These are phyloP conservation scores for Sugiyamaella valdiviana DNA, from an alignment of 805 yeast species.

Conservation along the genomic window DNA sequence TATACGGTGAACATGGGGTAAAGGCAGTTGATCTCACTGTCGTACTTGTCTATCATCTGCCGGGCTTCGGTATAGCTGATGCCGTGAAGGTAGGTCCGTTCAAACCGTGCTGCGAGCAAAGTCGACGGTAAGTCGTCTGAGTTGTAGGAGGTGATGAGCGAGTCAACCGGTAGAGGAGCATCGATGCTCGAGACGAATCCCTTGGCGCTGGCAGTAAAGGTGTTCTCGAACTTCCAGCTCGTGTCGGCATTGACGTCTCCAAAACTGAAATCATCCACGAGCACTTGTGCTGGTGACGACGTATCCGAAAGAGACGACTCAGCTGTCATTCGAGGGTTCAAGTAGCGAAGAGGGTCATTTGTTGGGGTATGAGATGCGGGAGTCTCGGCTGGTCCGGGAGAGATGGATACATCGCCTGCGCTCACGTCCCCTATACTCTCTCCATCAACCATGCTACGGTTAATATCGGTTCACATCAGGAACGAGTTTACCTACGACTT, in stretches of 20 bases:
- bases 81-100: constrained; percentile 5
- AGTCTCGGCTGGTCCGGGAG: no score
- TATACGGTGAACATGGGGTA: constrained; percentile 23
- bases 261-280: not conserved
- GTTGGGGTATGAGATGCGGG: no score
- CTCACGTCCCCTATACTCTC: no score
- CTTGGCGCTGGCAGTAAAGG: not conserved
- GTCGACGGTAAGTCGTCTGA: not conserved
- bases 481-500: no score
- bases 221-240: not conserved
- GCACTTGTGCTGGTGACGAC: not conserved
- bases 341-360: no score
- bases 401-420: no score
- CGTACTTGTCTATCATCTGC: constrained; percentile 17
- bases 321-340: no score
- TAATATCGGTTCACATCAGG: no score
- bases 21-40: constrained; percentile 23
- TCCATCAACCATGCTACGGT: no score
- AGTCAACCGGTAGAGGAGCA: not conserved
- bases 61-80: constrained; percentile 14
- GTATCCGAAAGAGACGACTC: not conserved
- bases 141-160: not conserved
- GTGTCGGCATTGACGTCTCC: not conserved
- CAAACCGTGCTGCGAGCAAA: not conserved
- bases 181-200: not conserved